These are phyloP conservation scores for Trichoderma citrinoviride DNA, from an alignment of 2,329 filamentous ascomycete species.

Conservation along the genomic window DNA sequence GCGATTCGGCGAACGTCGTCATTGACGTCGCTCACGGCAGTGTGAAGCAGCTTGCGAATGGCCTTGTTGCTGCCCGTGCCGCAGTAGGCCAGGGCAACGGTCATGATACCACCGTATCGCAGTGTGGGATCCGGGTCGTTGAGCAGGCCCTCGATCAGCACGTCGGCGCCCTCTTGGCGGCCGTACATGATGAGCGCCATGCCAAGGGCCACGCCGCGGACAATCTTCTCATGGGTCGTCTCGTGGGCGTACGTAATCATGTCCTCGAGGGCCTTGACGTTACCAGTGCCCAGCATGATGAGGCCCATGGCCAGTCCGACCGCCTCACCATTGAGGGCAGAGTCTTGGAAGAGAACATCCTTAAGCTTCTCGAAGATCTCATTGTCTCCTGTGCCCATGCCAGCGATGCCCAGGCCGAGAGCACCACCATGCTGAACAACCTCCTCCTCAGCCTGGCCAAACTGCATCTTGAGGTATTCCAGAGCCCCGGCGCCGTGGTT, in stretches of 20 bases:
- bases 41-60: conserved; percentile 89
- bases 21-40: conserved; percentile 96
- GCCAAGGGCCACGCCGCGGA: conserved; percentile 88
- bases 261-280: conserved; percentile 86
- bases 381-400: conserved; percentile 92
- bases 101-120: conserved; percentile 96
- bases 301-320: conserved; percentile 95
- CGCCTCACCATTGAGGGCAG: conserved; percentile 93
- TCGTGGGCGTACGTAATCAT: conserved; percentile 99
- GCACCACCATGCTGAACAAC: conserved; percentile 97
- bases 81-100: conserved; percentile 95
- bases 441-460: conserved; percentile 75
- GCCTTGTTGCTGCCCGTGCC: conserved; percentile 98
- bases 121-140: conserved; percentile 92
- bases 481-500: conserved; percentile 93
- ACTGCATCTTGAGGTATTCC: conserved; percentile 73
- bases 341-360: conserved; percentile 85
- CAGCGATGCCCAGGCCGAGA: conserved; percentile 90
- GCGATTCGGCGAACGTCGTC: conserved; percentile 95
- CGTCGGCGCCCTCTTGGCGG: conserved; percentile 89
- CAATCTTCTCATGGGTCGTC: conserved; percentile 98
- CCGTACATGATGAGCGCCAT: conserved; percentile 99
- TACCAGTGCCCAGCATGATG: conserved; percentile 97
- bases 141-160: conserved; percentile 88
- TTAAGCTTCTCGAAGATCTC: conserved; percentile 90